Conservation (phyloP, 495 filamentous ascomycete species). For the Penicillium cosmopolitanum region DNA sequence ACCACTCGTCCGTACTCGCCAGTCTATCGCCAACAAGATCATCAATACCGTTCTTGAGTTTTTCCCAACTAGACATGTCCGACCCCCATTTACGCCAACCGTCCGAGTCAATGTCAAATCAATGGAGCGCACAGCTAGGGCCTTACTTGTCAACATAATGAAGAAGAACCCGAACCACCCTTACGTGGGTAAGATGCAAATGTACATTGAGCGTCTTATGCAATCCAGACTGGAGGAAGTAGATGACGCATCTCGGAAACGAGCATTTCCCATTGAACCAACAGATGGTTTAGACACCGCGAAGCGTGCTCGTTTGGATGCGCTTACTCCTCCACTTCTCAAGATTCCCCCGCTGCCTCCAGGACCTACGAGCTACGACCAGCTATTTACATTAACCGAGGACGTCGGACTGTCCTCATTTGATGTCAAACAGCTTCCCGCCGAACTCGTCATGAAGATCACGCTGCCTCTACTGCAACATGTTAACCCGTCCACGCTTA, state of each 20-base stretch:
- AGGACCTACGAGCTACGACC: constrained; percentile 74
- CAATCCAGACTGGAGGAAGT: constrained; percentile 74
- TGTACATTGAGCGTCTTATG: constrained; percentile 77
- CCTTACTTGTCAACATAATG: constrained; percentile 76
- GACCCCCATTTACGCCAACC: constrained; percentile 74
- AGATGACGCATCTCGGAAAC: constrained; percentile 74
- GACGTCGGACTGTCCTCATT: constrained; percentile 75
- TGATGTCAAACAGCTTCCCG: constrained; percentile 77
- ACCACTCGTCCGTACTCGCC: constrained; percentile 76
- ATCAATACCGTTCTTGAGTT: constrained; percentile 84
- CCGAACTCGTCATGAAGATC: constrained; percentile 75
- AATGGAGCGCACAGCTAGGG: constrained; percentile 88
- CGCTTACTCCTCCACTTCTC: constrained; percentile 51
- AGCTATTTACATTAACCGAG: constrained; percentile 81
- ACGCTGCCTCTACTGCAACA: constrained; percentile 68
- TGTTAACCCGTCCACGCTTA: constrained; percentile 65
- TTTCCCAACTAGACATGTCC: constrained; percentile 81
- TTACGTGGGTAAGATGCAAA: constrained; percentile 71
- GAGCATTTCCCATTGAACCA: constrained; percentile 65
- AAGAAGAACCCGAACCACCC: constrained; percentile 74
- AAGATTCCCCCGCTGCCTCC: constrained; percentile 68
- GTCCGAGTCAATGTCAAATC: constrained; percentile 82
- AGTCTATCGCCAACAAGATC: constrained; percentile 81
- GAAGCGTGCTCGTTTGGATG: constrained; percentile 71
- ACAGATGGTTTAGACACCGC: constrained; percentile 68